phyloP scores from a whole-genome alignment of 129 eudicot species.

The Escallonia rubra region DNA sequence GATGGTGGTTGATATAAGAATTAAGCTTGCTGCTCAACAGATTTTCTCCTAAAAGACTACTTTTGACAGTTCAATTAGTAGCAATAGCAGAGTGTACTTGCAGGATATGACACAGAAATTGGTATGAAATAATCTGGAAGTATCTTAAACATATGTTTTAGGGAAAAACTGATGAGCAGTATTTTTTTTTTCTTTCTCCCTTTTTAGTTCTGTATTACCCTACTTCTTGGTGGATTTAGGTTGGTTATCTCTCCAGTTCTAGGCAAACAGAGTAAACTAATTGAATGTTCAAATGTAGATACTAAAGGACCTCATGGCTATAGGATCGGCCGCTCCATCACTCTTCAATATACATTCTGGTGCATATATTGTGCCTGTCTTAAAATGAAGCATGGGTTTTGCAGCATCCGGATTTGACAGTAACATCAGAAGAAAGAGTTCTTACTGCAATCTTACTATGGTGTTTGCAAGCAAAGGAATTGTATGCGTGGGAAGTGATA shows the following conservation, averaged over 20 bases:
- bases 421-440: slow-evolving; percentile 89
- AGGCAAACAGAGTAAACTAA: background rate
- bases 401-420: slow-evolving; percentile 96
- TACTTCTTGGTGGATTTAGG: background rate
- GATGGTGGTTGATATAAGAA: background rate
- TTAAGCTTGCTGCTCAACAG: background rate
- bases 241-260: background rate
- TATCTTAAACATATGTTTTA: too few species aligned
- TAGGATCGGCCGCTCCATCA: background rate
- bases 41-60: background rate
- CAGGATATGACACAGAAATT: background rate
- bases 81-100: background rate
- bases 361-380: slow-evolving; percentile 34
- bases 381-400: slow-evolving; percentile 32
- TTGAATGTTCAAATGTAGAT: background rate
- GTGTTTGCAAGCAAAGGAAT: slow-evolving; percentile 67
- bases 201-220: background rate
- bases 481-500: slow-evolving; percentile 60
- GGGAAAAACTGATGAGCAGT: too few species aligned
- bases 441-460: slow-evolving; percentile 77
- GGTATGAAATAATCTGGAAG: too few species aligned
- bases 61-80: background rate
- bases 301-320: background rate
- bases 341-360: slow-evolving; percentile 7
- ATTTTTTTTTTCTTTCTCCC: too few species aligned